Base-by-base conservation (phyloP, 2,329 filamentous ascomycete species). In the Proliferodiscus dingleyae region DNA sequence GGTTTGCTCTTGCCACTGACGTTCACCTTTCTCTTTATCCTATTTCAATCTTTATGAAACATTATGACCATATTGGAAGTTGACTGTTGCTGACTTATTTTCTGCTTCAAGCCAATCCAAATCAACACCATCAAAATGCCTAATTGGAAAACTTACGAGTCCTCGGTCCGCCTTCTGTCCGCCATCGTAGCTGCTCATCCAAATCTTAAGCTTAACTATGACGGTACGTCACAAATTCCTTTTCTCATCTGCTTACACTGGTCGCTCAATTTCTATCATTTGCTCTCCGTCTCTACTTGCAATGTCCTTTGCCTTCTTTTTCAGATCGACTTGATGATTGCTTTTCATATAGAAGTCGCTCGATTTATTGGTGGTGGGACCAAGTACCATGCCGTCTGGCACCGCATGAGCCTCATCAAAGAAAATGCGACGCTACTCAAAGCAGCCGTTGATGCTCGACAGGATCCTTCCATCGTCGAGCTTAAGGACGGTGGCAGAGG, bases 61-160 rank as follows among this genome's bases (percentile, higher is more conserved):
- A 26, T 22, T 19, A 21, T 10, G n/a, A 21, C 32, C 21, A 10
- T 22, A 16, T 7, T n/a, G 16, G 10, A 10, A 15, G 18, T 11
- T 24, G 7, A 15, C 19, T 21, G n/a, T 45, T 37, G 18, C 34
- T 45, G 23, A 16, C 19, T 5, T 15, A 7, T 3, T 18, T 53
- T 38, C 10, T 8, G 30, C 24, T 23, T 11, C 10, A 11, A 22
- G 16, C 10, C 32, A 41, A 13, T 24, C 11, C 10, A 13, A 6
- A 19, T 43, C 1, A 43, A n/a, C n/a, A 38, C 10, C 54, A 26
- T 32, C 53, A 64, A 15, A 1, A 78, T 79, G 75, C 66, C 74
- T 3, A 81, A 79, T 54, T 83, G 81, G 66, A 76, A 74, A 51
- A 71, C 69, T 2, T 81, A 79, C 59, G 79, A 83, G 61, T 70